Conservation (phyloP, 2,329 filamentous ascomycete genomes). For the Chalaropsis ovoidea region DNA sequence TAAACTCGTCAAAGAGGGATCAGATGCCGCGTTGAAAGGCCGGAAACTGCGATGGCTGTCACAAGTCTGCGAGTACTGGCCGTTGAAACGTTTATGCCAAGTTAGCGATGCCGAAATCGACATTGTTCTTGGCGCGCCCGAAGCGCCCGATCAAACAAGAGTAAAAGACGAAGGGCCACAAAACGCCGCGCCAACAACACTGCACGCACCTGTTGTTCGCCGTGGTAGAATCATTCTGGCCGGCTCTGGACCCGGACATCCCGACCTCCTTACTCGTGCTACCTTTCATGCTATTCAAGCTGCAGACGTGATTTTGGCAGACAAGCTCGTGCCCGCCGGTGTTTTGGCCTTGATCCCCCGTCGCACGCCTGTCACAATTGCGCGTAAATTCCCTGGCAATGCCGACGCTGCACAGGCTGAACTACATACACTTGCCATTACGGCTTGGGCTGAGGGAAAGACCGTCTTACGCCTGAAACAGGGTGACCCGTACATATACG, state of each 20-base stretch:
- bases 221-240: conserved; percentile 73
- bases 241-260: conserved; percentile 85
- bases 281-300: conserved; percentile 65
- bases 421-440: conserved; percentile 66
- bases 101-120: conserved; percentile 74
- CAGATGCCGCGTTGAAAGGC: conserved; percentile 62
- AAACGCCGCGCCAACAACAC: neutral
- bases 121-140: conserved; percentile 57
- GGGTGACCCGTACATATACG: conserved; percentile 93
- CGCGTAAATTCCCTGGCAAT: conserved; percentile 94
- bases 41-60: conserved; percentile 84
- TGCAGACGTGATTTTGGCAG: conserved; percentile 71
- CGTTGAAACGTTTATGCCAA: conserved; percentile 66
- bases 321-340: conserved; percentile 74
- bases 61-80: conserved; percentile 99
- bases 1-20: conserved; percentile 62
- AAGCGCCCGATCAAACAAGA: conserved; percentile 33
- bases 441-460: conserved; percentile 54
- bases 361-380: conserved; percentile 79
- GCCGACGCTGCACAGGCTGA: conserved; percentile 89
- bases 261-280: conserved; percentile 76
- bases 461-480: conserved; percentile 87
- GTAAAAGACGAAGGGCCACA: neutral
- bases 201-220: conserved; percentile 27
- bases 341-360: conserved; percentile 86